Evolutionary conservation across 2,329 filamentous ascomycete species (phyloP).

Genomic region (Verticillium klebahnii): DNA sequence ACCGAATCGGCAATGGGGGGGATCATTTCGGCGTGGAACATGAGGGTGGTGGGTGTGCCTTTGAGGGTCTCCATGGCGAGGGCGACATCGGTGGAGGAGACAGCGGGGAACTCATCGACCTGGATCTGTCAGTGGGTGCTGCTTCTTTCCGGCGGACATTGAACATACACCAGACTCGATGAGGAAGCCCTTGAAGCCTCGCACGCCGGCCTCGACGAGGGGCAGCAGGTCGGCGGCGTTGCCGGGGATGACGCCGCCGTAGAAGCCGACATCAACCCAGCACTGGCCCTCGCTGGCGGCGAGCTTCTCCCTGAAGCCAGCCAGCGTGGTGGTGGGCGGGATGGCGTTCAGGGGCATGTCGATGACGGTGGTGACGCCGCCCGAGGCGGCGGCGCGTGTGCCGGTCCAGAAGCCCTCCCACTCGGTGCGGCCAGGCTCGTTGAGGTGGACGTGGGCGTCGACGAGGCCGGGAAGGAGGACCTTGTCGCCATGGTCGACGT

Average conservation of each 20-base stretch:
- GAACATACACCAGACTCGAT: conserved; percentile 85
- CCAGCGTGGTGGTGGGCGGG: conserved; percentile 87
- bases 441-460: conserved; percentile 95
- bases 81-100: conserved; percentile 73
- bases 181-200: conserved; percentile 96
- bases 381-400: conserved; percentile 87
- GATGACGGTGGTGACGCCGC: conserved; percentile 92
- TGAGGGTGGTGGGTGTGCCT: conserved; percentile 80
- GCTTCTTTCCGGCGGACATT: conserved; percentile 7
- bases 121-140: conserved; percentile 25
- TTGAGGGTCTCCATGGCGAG: conserved; percentile 78
- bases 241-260: conserved; percentile 89
- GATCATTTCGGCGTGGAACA: conserved; percentile 99
- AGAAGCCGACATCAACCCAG: conserved; percentile 99
- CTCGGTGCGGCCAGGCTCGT: conserved; percentile 93
- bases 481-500: conserved; percentile 79
- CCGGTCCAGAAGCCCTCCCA: conserved; percentile 98
- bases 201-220: conserved; percentile 78
- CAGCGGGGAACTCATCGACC: conserved; percentile 93
- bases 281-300: conserved; percentile 80
- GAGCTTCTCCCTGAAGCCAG: conserved; percentile 78
- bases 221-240: conserved; percentile 76
- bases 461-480: conserved; percentile 87
- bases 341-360: conserved; percentile 99
- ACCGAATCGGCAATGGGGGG: conserved; percentile 79